Base-by-base conservation (phyloP, 306 rosid species). In the Dryas alaskensis region DNA sequence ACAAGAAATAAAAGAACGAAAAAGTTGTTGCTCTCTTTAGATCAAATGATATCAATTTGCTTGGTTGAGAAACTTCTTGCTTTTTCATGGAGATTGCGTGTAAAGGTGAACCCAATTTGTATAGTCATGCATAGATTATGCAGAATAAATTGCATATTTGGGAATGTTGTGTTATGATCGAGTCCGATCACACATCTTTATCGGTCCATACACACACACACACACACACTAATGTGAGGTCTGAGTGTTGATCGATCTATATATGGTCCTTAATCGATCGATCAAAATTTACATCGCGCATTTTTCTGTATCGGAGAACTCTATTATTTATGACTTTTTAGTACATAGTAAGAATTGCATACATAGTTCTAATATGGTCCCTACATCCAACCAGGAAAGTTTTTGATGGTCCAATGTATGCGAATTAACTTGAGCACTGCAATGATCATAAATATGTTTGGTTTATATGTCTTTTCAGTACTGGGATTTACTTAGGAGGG, bases 61-160 rank as follows among this genome's bases (percentile, higher is more conserved):
- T 85, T 79, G 77, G 79, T 77, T 70, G 45, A 83, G 84, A 84
- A 84, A 83, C 84, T 70, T 22, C 39, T 47, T 57, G 66, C 5
- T 13, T 43, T 64, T 83, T 53, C 40, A 25, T 59, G 63, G 72
- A 81, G 83, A 43, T 76, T 65, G 78, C 71, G 76, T 74, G 19
- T 19, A 77, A 71, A 85, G 62, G 64, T 40, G 22, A 65, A 80
- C 37, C 46, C 69, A 70, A 80, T 74, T 37, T 55, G 76, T 54
- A 57, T 61, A 42, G 65, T 83, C 81, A 79, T 57, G 74, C 67
- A 46, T 52, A 49, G 50, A 50, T 67, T 70, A 43, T 67, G 72
- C 66, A 61, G 46, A 67, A 19, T 59, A 50, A 72, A 66, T 69
- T 81, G 46, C 54, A 48, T 49, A 60, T 46, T 72, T 39, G 48